Conservation (phyloP, 2,329 filamentous ascomycete genomes). For the Fusarium torreyae region DNA sequence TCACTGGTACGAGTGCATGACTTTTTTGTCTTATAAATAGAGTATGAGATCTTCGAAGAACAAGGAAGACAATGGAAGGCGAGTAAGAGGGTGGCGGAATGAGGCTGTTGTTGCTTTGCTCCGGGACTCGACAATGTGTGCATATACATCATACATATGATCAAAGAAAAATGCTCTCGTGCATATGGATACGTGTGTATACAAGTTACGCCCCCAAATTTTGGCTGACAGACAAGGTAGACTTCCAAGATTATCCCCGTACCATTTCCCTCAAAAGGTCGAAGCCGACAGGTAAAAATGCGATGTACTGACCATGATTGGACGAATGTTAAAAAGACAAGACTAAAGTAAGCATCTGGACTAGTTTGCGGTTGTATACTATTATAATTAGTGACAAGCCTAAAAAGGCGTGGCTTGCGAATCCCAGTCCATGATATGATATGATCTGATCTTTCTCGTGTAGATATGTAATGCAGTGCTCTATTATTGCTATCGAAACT, state of each 20-base stretch:
- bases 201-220: neutral
- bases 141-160: neutral
- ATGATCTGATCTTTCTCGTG: neutral
- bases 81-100: too few species aligned
- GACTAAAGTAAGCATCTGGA: neutral
- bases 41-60: neutral
- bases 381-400: neutral
- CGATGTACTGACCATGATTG: too few species aligned
- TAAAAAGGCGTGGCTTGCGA: slow-evolving; percentile 12
- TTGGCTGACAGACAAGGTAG: too few species aligned
- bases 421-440: slow-evolving; percentile 13
- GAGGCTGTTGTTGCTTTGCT: neutral
- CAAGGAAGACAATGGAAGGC: neutral
- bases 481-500: too few species aligned
- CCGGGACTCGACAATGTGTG: neutral
- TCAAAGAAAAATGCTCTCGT: too few species aligned
- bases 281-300: slow-evolving; percentile 8
- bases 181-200: neutral
- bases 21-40: too few species aligned
- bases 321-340: neutral
- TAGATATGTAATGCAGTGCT: too few species aligned
- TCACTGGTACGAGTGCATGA: too few species aligned
- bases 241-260: neutral
- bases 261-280: neutral
- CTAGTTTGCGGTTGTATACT: neutral